phyloP scores from a whole-genome alignment of 345 rosid species.

The Melaleuca alternifolia region DNA sequence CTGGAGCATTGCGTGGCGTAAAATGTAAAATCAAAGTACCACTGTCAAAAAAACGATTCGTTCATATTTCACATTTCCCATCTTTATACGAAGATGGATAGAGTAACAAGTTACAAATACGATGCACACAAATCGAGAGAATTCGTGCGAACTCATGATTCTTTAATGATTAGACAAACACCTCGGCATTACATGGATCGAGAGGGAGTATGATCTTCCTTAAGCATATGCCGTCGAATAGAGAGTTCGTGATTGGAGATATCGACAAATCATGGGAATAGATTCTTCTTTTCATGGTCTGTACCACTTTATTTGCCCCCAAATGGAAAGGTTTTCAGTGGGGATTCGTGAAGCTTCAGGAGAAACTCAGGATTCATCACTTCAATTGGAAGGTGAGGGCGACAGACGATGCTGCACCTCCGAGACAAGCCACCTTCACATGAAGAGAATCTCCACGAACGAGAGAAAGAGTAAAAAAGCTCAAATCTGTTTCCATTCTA shows the following conservation, averaged over 20 bases:
- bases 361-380: too few relatives aligned
- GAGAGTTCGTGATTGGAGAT: background rate
- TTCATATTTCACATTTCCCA: too few relatives aligned
- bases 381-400: too few relatives aligned
- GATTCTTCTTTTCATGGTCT: background rate
- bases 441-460: too few relatives aligned
- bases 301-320: background rate
- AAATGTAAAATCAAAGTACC: background rate
- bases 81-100: background rate
- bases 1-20: too few relatives aligned
- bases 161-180: fast-evolving
- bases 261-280: background rate
- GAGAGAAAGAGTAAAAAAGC: too few relatives aligned
- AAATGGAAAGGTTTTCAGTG: background rate
- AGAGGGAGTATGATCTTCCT: background rate
- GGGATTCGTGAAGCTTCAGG: background rate
- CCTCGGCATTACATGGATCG: background rate
- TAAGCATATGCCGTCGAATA: background rate
- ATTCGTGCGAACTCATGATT: background rate
- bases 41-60: background rate
- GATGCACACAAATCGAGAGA: background rate
- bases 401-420: too few relatives aligned
- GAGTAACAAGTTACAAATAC: background rate
- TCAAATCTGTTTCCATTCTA: too few relatives aligned
- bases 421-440: too few relatives aligned